These are phyloP conservation scores for Elaeis oleifera DNA, from an alignment of 202 grass and related monocot genomes.

Conservation along the genomic window DNA sequence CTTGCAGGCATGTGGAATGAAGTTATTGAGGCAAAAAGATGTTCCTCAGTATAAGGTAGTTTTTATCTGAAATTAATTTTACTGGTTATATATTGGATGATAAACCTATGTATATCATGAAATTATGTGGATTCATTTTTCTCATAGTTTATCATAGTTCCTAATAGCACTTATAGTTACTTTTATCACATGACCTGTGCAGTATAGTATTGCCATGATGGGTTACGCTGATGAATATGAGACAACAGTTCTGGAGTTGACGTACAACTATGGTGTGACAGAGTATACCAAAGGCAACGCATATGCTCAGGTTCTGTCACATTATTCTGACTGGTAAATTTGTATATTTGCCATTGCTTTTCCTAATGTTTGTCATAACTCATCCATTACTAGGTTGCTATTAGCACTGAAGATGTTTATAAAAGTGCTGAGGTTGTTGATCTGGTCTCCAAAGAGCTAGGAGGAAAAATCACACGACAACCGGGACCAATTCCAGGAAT, in stretches of 20 bases:
- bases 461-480: slow-evolving; percentile 82
- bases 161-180: too few relatives aligned
- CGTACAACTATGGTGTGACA: slow-evolving; percentile 85
- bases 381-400: slow-evolving; percentile 47
- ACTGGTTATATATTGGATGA: too few relatives aligned
- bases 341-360: not conserved
- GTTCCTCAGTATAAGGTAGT: slow-evolving; percentile 88
- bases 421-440: slow-evolving; percentile 74
- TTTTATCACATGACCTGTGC: not conserved
- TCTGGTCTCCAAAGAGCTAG: slow-evolving; percentile 60
- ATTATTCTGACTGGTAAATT: slow-evolving; percentile 19
- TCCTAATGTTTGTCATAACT: slow-evolving; percentile 2
- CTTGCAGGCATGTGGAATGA: slow-evolving; percentile 86
- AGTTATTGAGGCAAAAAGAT: slow-evolving; percentile 79
- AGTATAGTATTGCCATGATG: slow-evolving; percentile 94
- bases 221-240: slow-evolving; percentile 74
- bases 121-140: too few relatives aligned
- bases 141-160: too few relatives aligned
- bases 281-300: slow-evolving; percentile 96
- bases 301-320: slow-evolving; percentile 66
- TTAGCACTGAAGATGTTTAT: slow-evolving; percentile 94
- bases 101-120: too few relatives aligned
- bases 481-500: slow-evolving; percentile 75
- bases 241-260: slow-evolving; percentile 83
- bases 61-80: not conserved